phyloP scores from a whole-genome alignment of 2,329 filamentous ascomycete species.

The Trichoderma atroviride region DNA sequence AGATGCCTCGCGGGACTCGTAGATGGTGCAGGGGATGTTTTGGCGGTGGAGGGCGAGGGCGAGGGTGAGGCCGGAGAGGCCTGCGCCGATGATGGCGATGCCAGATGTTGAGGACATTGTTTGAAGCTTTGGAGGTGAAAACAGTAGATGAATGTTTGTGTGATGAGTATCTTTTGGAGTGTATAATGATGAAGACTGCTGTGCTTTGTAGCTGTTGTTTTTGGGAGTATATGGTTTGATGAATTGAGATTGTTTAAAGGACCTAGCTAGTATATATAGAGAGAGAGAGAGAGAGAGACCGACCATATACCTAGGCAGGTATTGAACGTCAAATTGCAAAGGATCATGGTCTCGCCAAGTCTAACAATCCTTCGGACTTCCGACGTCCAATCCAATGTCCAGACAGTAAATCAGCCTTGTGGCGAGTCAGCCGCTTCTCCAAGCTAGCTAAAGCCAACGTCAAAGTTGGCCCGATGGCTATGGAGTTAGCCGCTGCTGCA shows the following conservation, averaged over 20 bases:
- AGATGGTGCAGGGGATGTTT: constrained; percentile 53
- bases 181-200: background rate
- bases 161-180: background rate
- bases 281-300: no score
- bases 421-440: no score
- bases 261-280: constrained; percentile 5
- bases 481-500: no score
- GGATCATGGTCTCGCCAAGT: background rate
- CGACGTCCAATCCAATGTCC: background rate
- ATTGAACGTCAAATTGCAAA: background rate
- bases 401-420: background rate
- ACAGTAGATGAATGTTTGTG: background rate
- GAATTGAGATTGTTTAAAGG: background rate
- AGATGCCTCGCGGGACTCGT: constrained; percentile 51
- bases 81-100: constrained; percentile 40
- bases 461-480: no score
- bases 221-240: background rate
- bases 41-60: constrained; percentile 57
- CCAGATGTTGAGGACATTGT: constrained; percentile 13
- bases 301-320: background rate
- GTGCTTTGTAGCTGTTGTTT: background rate
- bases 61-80: constrained; percentile 54
- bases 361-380: background rate
- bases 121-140: background rate
- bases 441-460: no score